A percentile compares a stretch with the other conserved stretches of the same genome.
Conservation (phyloP, 805 yeast species). For the Schizosaccharomyces cryophilus region DNA sequence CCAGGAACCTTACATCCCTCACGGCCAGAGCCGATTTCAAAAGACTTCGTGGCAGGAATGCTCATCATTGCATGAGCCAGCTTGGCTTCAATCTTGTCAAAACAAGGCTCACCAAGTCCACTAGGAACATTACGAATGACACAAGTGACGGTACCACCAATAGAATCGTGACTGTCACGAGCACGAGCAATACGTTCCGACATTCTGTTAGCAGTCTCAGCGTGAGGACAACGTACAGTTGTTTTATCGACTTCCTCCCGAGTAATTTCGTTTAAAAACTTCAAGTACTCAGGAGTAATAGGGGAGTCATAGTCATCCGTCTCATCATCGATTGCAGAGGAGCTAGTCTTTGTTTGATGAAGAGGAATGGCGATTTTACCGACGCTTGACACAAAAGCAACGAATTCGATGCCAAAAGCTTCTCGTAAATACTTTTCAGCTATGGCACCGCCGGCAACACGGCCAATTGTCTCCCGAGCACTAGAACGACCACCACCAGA, state of each 20-base stretch:
- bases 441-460: slow-evolving; percentile 96
- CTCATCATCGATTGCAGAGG: neutral
- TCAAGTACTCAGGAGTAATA: slow-evolving; percentile 29
- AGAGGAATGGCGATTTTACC: slow-evolving; percentile 42
- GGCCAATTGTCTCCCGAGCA: slow-evolving; percentile 94
- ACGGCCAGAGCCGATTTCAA: slow-evolving; percentile 93
- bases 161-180: slow-evolving; percentile 71
- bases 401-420: slow-evolving; percentile 69
- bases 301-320: slow-evolving; percentile 31
- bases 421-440: slow-evolving; percentile 73
- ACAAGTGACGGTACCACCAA: slow-evolving; percentile 96
- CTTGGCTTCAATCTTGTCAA: slow-evolving; percentile 84
- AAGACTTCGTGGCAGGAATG: slow-evolving; percentile 93
- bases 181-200: slow-evolving; percentile 63
- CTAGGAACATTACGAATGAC: slow-evolving; percentile 80
- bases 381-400: slow-evolving; percentile 86
- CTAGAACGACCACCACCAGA: slow-evolving; percentile 95
- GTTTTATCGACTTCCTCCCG: slow-evolving; percentile 69
- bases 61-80: slow-evolving; percentile 96
- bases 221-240: slow-evolving; percentile 83
- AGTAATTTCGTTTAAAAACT: slow-evolving; percentile 48
- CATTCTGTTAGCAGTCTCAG: slow-evolving; percentile 48
- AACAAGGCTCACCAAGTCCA: slow-evolving; percentile 95
- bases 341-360: neutral
- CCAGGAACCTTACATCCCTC: slow-evolving; percentile 77